phyloP scores from a whole-genome alignment of 2,329 filamentous ascomycete genomes.

The Scedosporium aurantiacum region DNA sequence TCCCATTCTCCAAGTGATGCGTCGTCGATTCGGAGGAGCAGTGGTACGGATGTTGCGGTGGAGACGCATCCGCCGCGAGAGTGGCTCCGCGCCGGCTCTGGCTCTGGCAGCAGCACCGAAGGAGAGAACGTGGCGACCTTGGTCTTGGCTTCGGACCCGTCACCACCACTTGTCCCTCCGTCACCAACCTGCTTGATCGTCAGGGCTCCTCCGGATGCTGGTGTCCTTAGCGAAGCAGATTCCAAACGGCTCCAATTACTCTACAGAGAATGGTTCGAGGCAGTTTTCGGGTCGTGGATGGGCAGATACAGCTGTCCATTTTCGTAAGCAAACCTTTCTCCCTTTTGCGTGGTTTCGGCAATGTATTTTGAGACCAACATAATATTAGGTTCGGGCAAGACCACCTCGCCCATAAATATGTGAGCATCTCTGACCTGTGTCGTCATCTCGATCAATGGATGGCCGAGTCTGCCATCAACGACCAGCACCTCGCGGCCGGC shows the following conservation, averaged over 20 bases:
- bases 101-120: background rate
- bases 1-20: slow-evolving; percentile 10
- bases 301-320: slow-evolving; percentile 30
- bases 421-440: slow-evolving; percentile 20
- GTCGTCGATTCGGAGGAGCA: background rate
- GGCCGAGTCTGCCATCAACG: slow-evolving; percentile 14
- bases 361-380: slow-evolving; percentile 6
- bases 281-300: slow-evolving; percentile 30
- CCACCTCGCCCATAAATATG: slow-evolving; percentile 17
- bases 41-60: background rate
- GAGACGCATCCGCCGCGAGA: slow-evolving; percentile 3
- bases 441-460: slow-evolving; percentile 23
- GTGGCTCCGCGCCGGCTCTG: background rate
- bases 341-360: slow-evolving; percentile 4
- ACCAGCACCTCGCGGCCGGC: background rate
- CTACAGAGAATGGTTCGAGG: slow-evolving; percentile 25
- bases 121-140: background rate
- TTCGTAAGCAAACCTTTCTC: slow-evolving; percentile 17
- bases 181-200: slow-evolving; percentile 2
- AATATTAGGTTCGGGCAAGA: slow-evolving; percentile 14
- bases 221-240: slow-evolving; percentile 10
- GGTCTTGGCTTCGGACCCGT: background rate
- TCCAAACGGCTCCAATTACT: slow-evolving; percentile 17
- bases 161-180: background rate
- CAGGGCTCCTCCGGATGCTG: slow-evolving; percentile 3